Percentiles rank a stretch among this genome's conserved stretches.
Conservation (phyloP, 176 grass and related monocot genomes). For the Lolium multiflorum region DNA sequence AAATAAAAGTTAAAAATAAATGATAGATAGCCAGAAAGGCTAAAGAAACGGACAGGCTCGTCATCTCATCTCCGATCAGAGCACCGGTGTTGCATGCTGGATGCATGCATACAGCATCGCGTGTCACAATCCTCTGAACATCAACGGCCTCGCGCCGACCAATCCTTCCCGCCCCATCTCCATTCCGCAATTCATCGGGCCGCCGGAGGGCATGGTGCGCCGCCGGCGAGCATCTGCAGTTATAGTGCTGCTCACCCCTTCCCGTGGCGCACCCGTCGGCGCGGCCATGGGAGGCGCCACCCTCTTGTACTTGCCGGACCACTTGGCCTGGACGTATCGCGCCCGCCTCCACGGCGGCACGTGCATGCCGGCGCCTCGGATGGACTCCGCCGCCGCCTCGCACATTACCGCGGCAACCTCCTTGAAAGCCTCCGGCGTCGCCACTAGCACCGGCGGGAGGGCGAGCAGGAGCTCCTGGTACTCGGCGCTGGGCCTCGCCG, state of each 20-base stretch:
- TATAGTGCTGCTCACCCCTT: background rate
- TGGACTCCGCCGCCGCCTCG: conserved; percentile 66
- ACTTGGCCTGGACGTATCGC: conserved; percentile 76
- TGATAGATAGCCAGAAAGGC: conserved; percentile 36
- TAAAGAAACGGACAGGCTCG: conserved; percentile 30
- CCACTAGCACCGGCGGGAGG: conserved; percentile 61
- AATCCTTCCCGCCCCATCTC: conserved; percentile 42
- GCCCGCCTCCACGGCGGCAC: conserved; percentile 78
- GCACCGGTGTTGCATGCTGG: background rate
- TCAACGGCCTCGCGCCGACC: background rate
- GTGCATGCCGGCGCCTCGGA: conserved; percentile 71
- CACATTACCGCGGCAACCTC: conserved; percentile 68
- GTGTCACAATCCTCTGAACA: conserved; percentile 37
- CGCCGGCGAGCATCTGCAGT: background rate
- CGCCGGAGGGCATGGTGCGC: background rate
- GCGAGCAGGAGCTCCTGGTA: conserved; percentile 52
- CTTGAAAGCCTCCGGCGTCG: conserved; percentile 46
- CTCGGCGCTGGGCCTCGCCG: conserved; percentile 65
- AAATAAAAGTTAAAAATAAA: background rate
- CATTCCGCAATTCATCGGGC: conserved; percentile 48
- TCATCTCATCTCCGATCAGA: background rate
- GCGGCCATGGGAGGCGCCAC: background rate
- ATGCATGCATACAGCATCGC: background rate
- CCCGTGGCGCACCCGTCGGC: background rate
- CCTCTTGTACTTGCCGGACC: conserved; percentile 57